phyloP scores from a whole-genome alignment of 768 basidiomycete genomes.

The Kwoniella bestiolae region DNA sequence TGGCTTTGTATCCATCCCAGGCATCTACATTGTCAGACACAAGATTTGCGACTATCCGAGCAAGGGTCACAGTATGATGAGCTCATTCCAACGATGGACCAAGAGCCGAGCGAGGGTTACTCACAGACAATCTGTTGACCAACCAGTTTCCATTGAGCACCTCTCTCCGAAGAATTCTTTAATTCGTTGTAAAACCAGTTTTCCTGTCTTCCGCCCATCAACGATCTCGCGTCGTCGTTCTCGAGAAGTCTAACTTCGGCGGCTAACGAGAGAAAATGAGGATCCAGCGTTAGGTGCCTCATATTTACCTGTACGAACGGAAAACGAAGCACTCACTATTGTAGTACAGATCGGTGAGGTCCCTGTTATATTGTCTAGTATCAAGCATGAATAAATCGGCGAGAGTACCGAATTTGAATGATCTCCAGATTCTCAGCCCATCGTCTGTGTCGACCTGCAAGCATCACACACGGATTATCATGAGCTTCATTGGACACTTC shows the following conservation, averaged over 20 bases:
- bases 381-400: conserved; percentile 69
- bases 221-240: conserved; percentile 61
- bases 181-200: conserved; percentile 64
- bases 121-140: conserved; percentile 67
- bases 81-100: conserved; percentile 21
- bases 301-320: neutral
- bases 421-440: conserved; percentile 67
- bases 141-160: conserved; percentile 65
- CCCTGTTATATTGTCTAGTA: conserved; percentile 67
- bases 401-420: conserved; percentile 69
- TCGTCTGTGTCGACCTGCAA: conserved; percentile 63
- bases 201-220: conserved; percentile 66
- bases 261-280: conserved; percentile 8
- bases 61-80: neutral
- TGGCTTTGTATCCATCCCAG: conserved; percentile 68
- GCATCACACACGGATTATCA: conserved; percentile 26
- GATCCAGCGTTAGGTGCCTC: neutral
- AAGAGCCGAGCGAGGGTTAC: conserved; percentile 28
- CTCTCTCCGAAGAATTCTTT: conserved; percentile 61
- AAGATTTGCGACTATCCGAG: conserved; percentile 24
- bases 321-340: conserved; percentile 59
- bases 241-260: conserved; percentile 61
- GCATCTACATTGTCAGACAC: conserved; percentile 59
- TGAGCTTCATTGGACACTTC: neutral
- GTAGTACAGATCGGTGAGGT: conserved; percentile 66